phyloP scores from a whole-genome alignment of 306 rosid species.

The Cucumis sativus region Cucumber_9930_V3 NC_026660.2:19041501-19042000 shows the following conservation, averaged over 20 bases:
- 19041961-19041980: constrained; percentile 10
- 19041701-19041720: constrained; percentile 36
- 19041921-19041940: constrained; percentile 24
- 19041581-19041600: constrained; percentile 89
- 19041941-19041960: constrained; percentile 22
- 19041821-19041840: constrained; percentile 69
- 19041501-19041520: constrained; percentile 87
- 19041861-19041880: constrained; percentile 13
- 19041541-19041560: constrained; percentile 82
- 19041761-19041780: constrained; percentile 60
- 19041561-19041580: constrained; percentile 82
- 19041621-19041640: constrained; percentile 72
- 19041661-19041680: constrained; percentile 56
- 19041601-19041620: constrained; percentile 75
- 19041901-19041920: constrained; percentile 20
- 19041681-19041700: constrained; percentile 42
- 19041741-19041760: constrained; percentile 71
- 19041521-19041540: constrained; percentile 81
- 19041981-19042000: constrained; percentile 22
- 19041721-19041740: constrained; percentile 47
- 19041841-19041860: constrained; percentile 40
- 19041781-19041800: constrained; percentile 74
- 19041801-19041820: constrained; percentile 76
- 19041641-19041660: constrained; percentile 71
- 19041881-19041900: constrained; percentile 8